Evolutionary conservation across 1,284 basidiomycete genomes (phyloP).

Genomic region (Ceratobasidium sp.): DNA sequence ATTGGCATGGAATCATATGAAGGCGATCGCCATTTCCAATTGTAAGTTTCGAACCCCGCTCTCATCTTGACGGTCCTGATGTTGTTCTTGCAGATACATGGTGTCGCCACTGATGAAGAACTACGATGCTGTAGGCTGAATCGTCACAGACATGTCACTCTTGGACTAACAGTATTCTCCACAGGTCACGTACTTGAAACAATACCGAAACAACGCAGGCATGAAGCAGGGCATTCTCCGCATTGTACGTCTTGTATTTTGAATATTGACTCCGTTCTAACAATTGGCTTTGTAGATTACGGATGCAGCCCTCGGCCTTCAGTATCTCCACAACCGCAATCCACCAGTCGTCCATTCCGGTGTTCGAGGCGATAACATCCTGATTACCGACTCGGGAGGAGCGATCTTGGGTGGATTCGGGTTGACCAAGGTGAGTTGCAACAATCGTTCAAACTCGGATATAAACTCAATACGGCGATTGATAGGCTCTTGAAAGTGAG

Average conservation of each 20-base stretch:
- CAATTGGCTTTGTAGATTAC: slow-evolving; percentile 2
- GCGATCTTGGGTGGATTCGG: slow-evolving; percentile 24
- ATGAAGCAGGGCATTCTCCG: slow-evolving; percentile 31
- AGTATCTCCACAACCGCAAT: slow-evolving; percentile 23
- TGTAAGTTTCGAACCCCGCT: background rate
- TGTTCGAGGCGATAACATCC: slow-evolving; percentile 18
- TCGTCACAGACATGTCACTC: background rate
- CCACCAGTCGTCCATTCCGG: slow-evolving; percentile 26
- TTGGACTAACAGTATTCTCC: background rate
- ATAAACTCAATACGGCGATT: background rate
- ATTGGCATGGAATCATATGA: slow-evolving; percentile 20
- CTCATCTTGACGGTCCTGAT: background rate
- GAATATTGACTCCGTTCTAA: background rate
- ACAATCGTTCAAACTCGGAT: background rate
- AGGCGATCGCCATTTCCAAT: slow-evolving; percentile 17
- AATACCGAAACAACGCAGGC: background rate
- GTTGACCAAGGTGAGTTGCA: slow-evolving; percentile 18
- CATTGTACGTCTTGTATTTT: slow-evolving; percentile 11
- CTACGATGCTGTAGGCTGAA: slow-evolving; percentile 17
- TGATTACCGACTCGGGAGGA: slow-evolving; percentile 25
- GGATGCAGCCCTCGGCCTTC: slow-evolving; percentile 29
- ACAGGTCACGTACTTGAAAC: slow-evolving; percentile 24
- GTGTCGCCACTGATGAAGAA: slow-evolving; percentile 29
- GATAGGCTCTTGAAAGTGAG: background rate
- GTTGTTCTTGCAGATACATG: slow-evolving; percentile 33